Base-by-base conservation (phyloP, 2,329 filamentous ascomycete species). In the Atkinsonella hypoxylon region DNA sequence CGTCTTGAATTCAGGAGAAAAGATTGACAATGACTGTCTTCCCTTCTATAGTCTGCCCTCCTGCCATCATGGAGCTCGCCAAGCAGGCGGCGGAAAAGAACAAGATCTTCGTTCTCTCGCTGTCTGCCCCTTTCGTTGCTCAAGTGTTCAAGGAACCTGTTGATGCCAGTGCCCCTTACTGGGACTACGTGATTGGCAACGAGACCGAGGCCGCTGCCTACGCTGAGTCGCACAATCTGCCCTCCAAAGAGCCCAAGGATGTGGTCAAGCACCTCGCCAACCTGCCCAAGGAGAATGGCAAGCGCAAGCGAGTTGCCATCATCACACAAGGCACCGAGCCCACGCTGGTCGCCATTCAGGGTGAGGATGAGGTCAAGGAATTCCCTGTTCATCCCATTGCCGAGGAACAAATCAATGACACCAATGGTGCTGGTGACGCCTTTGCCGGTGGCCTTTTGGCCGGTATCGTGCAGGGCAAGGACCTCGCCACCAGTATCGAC, bases 91-190 rank as follows among this genome's bases (percentile, higher is more conserved):
- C 89, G 39, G 74, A 78, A 57, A 82, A 88, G 69, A 85, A 97
- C 79, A 98, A 98, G 82, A 76, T 77, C 55, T 95, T 97, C 69
- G 81, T 90, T 61, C 82, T 98, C 60, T 94, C 89, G 59, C 81
- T 98, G 54, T 93, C 89, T 48, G 93, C 93, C 8, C 93, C 93
- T 53, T 98, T 98, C 77, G 95, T 98, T 64, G 76, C 85, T 39
- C 86, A 95, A 67, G 95, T 96, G 79, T 98, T 97, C 85, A 96
- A 96, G 78, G 90, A 96, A 47, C 86, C 82, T 57, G 81, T 98
- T 45, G 89, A 95, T 70, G 83, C 82, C 61, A 85, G 87, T 50
- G 77, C 89, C 49, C 86, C 87, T 31, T 96, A 95, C 81, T 94
- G 89, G 77, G 90, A 97, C 74, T 94, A 91, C 71, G 77, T 97